phyloP scores from a whole-genome alignment of 495 filamentous ascomycete species.

The Penicillium paradoxum region DNA sequence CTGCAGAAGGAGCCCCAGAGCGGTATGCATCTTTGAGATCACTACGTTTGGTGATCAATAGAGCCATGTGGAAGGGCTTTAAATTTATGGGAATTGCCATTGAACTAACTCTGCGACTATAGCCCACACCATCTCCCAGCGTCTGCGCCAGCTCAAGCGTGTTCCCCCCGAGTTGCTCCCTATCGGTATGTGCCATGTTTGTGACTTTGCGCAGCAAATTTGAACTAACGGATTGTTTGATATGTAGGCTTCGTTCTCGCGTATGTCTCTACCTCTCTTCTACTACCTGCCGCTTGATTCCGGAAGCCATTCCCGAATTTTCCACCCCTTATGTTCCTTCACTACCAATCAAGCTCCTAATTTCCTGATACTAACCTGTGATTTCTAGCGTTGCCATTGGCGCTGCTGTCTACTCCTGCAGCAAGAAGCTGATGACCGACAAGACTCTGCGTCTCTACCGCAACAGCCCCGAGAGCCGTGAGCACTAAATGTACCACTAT shows the following conservation, averaged over 20 bases:
- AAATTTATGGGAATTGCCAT: not conserved
- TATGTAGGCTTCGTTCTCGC: constrained; percentile 74
- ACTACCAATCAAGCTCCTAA: not conserved
- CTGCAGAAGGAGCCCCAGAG: constrained; percentile 75
- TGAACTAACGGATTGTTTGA: constrained; percentile 18
- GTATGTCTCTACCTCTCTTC: constrained; percentile 38
- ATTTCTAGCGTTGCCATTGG: constrained; percentile 54
- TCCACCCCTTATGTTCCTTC: constrained; percentile 6
- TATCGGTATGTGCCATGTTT: constrained; percentile 61
- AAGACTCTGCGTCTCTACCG: constrained; percentile 78
- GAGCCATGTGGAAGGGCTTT: constrained; percentile 1
- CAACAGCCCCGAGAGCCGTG: constrained; percentile 46
- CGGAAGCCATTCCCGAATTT: constrained; percentile 11
- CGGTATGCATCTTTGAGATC: constrained; percentile 52
- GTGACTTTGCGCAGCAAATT: not conserved
- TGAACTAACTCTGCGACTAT: constrained; percentile 29
- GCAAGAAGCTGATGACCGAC: constrained; percentile 77
- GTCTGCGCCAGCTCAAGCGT: constrained; percentile 77
- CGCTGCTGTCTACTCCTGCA: constrained; percentile 74
- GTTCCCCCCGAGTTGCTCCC: constrained; percentile 93
- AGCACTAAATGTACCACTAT: constrained; percentile 45
- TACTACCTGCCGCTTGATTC: constrained; percentile 13
- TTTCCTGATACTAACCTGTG: constrained; percentile 22
- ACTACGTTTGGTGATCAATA: constrained; percentile 7
- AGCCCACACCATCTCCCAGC: constrained; percentile 98